Conservation (phyloP, 2,329 filamentous ascomycete genomes). For the Aspergillus pseudoviridinutans region DNA sequence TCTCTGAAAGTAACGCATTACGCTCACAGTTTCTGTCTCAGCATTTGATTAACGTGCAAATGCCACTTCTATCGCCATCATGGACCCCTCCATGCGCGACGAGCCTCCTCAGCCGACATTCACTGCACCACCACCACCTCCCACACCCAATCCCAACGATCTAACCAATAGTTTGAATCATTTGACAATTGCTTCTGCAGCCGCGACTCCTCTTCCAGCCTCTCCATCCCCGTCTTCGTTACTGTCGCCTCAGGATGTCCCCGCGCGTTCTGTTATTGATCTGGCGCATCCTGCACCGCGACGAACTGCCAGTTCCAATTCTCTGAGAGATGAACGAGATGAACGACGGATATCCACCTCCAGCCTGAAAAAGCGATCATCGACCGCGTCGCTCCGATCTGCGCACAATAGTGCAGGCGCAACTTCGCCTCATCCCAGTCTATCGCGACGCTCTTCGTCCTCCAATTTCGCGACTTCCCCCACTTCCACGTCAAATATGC, state of each 20-base stretch:
- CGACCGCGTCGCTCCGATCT: conserved; percentile 36
- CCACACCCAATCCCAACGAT: conserved; percentile 12
- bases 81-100: conserved; percentile 29
- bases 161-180: conserved; percentile 23
- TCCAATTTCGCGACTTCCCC: conserved; percentile 26
- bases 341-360: conserved; percentile 33
- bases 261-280: conserved; percentile 17
- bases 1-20: background rate
- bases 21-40: background rate
- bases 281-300: conserved; percentile 20
- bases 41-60: conserved; percentile 2
- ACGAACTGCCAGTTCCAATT: conserved; percentile 32
- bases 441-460: conserved; percentile 34
- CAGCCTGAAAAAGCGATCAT: conserved; percentile 37
- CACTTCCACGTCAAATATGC: conserved; percentile 22
- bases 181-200: conserved; percentile 22
- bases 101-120: conserved; percentile 18
- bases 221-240: conserved; percentile 25
- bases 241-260: conserved; percentile 21
- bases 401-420: conserved; percentile 23
- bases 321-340: conserved; percentile 37
- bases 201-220: conserved; percentile 21
- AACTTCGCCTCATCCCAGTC: conserved; percentile 26
- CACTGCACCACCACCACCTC: conserved; percentile 10
- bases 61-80: conserved; percentile 21